Percentiles rank a stretch among this genome's conserved stretches.
phyloP scores from a whole-genome alignment of 768 basidiomycete species.

The Suillus weaverae region DNA sequence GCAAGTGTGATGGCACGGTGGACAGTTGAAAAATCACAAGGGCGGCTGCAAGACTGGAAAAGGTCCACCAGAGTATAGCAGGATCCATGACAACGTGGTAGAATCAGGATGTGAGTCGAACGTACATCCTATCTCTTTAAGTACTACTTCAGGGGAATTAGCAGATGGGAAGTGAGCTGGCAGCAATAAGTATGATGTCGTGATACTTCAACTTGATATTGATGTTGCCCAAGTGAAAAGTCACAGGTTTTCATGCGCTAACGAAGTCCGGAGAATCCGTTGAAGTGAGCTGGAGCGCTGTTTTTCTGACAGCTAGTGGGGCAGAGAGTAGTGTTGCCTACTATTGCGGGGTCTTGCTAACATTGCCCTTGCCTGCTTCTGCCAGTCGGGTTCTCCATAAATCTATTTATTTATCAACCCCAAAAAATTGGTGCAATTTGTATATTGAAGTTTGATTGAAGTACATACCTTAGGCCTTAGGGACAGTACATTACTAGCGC shows the following conservation, averaged over 20 bases:
- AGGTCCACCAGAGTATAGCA: not conserved
- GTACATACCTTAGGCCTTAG: not conserved
- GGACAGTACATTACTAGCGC: not conserved
- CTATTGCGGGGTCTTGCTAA: not conserved
- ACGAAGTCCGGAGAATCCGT: not conserved
- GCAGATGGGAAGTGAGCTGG: not conserved
- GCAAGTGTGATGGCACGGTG: conserved; percentile 29
- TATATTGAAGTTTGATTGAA: not conserved
- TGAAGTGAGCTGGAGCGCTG: not conserved
- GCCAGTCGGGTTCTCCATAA: no score
- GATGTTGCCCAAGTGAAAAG: not conserved
- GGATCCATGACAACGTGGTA: not conserved
- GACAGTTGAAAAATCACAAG: conserved; percentile 2
- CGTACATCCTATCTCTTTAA: not conserved
- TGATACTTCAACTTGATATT: not conserved
- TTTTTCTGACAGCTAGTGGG: not conserved
- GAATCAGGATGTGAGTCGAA: not conserved
- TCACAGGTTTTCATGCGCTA: not conserved
- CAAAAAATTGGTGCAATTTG: no score
- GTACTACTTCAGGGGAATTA: not conserved
- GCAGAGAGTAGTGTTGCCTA: no score
- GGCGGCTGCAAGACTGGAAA: not conserved
- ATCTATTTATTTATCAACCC: no score
- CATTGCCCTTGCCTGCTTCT: not conserved
- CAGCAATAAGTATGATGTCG: not conserved